A percentile compares a stretch with the other conserved stretches of the same genome.
Evolutionary conservation across 2,329 filamentous ascomycete genomes (phyloP).

Genomic region (Bipolaris zeicola): DNA sequence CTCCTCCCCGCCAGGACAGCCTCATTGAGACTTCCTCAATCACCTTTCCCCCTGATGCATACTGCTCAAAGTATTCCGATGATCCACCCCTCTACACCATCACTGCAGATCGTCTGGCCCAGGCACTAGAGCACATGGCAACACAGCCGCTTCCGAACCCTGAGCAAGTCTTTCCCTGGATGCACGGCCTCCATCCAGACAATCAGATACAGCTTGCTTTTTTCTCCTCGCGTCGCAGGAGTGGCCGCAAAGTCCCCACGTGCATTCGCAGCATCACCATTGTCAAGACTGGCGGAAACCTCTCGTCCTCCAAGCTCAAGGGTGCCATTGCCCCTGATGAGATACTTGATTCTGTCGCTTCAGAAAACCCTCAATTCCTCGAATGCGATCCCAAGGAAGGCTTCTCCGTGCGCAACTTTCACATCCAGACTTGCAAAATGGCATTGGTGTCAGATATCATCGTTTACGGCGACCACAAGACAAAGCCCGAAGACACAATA

Average conservation of each 20-base stretch:
- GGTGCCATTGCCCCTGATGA: constrained; percentile 85
- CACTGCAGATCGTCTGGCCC: constrained; percentile 68
- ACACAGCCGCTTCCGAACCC: constrained; percentile 83
- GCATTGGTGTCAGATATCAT: constrained; percentile 90
- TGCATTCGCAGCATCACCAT: constrained; percentile 82
- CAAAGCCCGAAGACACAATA: constrained; percentile 67
- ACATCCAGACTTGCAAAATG: constrained; percentile 89
- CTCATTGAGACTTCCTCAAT: constrained; percentile 68
- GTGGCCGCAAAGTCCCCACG: constrained; percentile 71
- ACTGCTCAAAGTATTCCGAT: constrained; percentile 57
- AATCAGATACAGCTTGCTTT: constrained; percentile 91
- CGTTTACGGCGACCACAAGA: constrained; percentile 79
- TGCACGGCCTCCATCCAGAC: constrained; percentile 87
- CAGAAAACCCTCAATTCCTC: constrained; percentile 68
- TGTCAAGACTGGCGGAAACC: constrained; percentile 85
- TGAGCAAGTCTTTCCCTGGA: constrained; percentile 90
- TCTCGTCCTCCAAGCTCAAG: constrained; percentile 76
- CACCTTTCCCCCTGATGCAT: constrained; percentile 73
- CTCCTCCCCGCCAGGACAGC: constrained; percentile 64
- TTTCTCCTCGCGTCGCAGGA: constrained; percentile 77
- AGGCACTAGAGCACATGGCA: constrained; percentile 76
- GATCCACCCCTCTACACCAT: constrained; percentile 73
- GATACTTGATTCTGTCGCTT: constrained; percentile 63
- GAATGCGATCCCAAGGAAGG: constrained; percentile 86
- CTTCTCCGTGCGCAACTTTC: constrained; percentile 95